phyloP scores from a whole-genome alignment of 768 basidiomycete species.

The Rhodotorula graminis region DNA sequence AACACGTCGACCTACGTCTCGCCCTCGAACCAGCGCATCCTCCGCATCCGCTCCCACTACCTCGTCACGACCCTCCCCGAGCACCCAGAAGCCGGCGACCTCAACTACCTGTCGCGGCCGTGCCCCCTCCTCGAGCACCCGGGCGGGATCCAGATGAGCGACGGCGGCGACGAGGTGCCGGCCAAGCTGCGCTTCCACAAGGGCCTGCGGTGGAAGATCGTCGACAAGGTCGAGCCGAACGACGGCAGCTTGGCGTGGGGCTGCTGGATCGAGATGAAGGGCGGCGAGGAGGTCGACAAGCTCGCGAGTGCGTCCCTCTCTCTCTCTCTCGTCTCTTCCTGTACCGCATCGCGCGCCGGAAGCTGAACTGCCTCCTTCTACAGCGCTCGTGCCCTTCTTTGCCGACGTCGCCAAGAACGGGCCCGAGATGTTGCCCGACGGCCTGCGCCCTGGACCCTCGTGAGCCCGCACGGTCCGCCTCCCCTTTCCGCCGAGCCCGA shows the following conservation, averaged over 20 bases:
- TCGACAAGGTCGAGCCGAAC: background rate
- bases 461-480: background rate
- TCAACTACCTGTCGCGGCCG: constrained; percentile 13
- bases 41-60: constrained; percentile 24
- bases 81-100: background rate
- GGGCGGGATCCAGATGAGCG: background rate
- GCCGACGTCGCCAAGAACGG: constrained; percentile 33
- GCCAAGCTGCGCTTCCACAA: constrained; percentile 18
- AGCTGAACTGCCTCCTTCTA: background rate
- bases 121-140: constrained; percentile 27
- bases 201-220: constrained; percentile 29
- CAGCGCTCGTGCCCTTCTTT: constrained; percentile 31
- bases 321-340: background rate
- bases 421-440: constrained; percentile 9
- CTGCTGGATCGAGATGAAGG: constrained; percentile 23
- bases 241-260: constrained; percentile 15
- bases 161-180: constrained; percentile 9
- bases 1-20: background rate
- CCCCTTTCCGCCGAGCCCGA: background rate
- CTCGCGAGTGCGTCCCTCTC: background rate
- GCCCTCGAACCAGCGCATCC: background rate
- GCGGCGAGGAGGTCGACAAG: constrained; percentile 16
- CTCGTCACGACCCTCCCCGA: constrained; percentile 12
- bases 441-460: background rate
- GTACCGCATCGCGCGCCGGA: background rate